Base-by-base conservation (phyloP, 495 filamentous ascomycete species). In the Penicillium atrosanguineum region DNA sequence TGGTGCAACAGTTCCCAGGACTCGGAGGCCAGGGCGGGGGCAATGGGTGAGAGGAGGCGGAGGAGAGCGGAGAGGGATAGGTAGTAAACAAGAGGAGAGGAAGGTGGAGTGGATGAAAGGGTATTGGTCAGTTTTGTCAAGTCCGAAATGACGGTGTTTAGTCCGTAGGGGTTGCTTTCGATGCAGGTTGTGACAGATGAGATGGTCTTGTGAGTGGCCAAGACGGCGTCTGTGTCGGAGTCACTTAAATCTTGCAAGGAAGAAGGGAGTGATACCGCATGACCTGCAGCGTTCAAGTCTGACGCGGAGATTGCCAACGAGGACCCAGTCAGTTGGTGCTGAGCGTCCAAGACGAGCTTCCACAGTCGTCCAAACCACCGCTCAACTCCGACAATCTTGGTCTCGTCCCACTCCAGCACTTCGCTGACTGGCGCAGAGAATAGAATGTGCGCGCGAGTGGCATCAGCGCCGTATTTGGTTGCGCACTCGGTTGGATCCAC, bases 381-480 rank as follows among this genome's bases (percentile, higher is more conserved):
- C 39, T 87, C 84, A 8, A 95, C 79, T 5, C 91, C 91, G 8
- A 83, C 74, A 52, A 96, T 91, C 69, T 87, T 89, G n/a, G 76
- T 72, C 50, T 89, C 89, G 50, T 96, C 88, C 91, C 91, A 96
- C 61, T 93, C 88, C 0, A 96, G 75, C 0, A 93, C 81, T 48
- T 94, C 91, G 54, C 77, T 83, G 8, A 92, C 86, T 0, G 91
- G 90, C 0, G 90, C 91, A 44, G 89, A 86, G 73, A 96, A 96
- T 12, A 96, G 77, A 46, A 96, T 84, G 60, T 96, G 91, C 1
- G 90, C 89, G 42, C 91, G 79, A 4, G 88, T 94, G 0, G 88
- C 86, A 63, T 96, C 91, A 0, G 90, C 88, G 18, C 91, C 90
- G 54, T 92, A 87, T 50, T 81, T 83, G 0, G 73, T 63, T 39